Percentiles rank a stretch among this genome's conserved stretches.
phyloP scores from a whole-genome alignment of 208 protist genomes.

The Wallacemonas sp. region DNA sequence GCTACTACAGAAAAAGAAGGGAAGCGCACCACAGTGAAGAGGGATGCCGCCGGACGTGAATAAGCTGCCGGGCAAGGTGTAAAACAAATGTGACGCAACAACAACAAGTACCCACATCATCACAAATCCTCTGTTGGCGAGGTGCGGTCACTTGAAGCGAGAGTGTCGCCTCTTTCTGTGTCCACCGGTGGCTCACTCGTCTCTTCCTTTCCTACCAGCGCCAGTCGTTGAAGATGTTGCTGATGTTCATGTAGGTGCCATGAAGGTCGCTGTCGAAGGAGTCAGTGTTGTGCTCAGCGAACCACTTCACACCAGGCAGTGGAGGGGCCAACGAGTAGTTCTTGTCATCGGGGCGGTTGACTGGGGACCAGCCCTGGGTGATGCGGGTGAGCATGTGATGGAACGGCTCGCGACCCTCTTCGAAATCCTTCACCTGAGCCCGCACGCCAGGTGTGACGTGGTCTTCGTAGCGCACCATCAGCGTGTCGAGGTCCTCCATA shows the following conservation, averaged over 20 bases:
- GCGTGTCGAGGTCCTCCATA: conserved; percentile 76
- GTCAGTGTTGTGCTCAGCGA: conserved; percentile 85
- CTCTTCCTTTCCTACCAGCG: conserved; percentile 59
- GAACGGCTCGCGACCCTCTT: conserved; percentile 83
- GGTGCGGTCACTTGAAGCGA: no score
- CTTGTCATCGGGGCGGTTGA: conserved; percentile 82
- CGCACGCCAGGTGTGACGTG: conserved; percentile 62
- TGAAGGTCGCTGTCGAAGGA: conserved; percentile 72
- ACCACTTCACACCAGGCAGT: conserved; percentile 73
- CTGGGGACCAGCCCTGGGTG: conserved; percentile 80
- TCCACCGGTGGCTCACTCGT: background rate
- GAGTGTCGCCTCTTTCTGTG: no score
- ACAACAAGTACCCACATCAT: background rate
- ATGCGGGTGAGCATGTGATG: conserved; percentile 84
- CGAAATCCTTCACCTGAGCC: conserved; percentile 80
- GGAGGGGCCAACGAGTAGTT: conserved; percentile 62
- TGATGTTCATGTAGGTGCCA: conserved; percentile 82
- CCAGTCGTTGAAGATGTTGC: conserved; percentile 88
- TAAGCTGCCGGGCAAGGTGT: background rate
- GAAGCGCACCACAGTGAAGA: background rate
- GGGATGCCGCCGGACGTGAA: no score
- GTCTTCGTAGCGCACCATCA: conserved; percentile 80
- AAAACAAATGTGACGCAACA: background rate
- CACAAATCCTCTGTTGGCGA: no score
- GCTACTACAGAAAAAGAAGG: background rate